Conservation (phyloP, 371 early-diverging fungal species). For the Syncephalastrum monosporum region DNA sequence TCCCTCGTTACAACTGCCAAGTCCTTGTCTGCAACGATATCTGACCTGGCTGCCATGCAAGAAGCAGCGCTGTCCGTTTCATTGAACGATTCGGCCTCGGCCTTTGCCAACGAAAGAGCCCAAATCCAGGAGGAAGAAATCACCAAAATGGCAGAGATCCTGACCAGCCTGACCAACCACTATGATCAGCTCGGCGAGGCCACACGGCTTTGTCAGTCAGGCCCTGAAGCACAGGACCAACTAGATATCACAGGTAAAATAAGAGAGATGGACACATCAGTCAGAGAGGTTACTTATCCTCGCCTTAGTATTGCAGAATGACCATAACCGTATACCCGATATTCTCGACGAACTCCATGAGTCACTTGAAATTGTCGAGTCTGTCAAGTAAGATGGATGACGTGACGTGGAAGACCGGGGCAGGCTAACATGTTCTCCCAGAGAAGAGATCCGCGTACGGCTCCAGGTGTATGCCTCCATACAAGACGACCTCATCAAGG, state of each 20-base stretch:
- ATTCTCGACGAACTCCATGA: conserved; percentile 36
- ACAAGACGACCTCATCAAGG: conserved; percentile 27
- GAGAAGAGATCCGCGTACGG: conserved; percentile 34
- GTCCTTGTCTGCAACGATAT: conserved; percentile 20
- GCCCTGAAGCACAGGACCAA: conserved; percentile 25
- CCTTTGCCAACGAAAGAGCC: conserved; percentile 30
- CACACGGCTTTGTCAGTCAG: conserved; percentile 35
- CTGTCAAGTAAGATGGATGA: conserved; percentile 18
- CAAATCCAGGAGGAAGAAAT: conserved; percentile 40
- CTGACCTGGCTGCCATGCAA: conserved; percentile 24
- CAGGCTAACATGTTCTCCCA: conserved; percentile 2
- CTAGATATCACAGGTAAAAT: conserved; percentile 39
- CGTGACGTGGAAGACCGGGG: too few species aligned
- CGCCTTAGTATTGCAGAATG: conserved; percentile 30
- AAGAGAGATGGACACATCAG: background rate
- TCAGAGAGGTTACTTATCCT: background rate
- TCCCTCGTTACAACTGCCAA: conserved; percentile 25
- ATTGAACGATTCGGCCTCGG: conserved; percentile 24
- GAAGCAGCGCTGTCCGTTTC: conserved; percentile 26
- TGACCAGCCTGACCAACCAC: conserved; percentile 46
- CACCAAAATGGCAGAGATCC: conserved; percentile 48
- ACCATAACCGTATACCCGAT: conserved; percentile 42
- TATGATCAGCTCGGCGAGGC: conserved; percentile 51
- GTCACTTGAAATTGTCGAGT: conserved; percentile 32
- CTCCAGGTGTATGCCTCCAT: conserved; percentile 27